These are phyloP conservation scores for Limnanthes douglasii DNA, from an alignment of 345 rosid genomes.

Conservation along the genomic window DNA sequence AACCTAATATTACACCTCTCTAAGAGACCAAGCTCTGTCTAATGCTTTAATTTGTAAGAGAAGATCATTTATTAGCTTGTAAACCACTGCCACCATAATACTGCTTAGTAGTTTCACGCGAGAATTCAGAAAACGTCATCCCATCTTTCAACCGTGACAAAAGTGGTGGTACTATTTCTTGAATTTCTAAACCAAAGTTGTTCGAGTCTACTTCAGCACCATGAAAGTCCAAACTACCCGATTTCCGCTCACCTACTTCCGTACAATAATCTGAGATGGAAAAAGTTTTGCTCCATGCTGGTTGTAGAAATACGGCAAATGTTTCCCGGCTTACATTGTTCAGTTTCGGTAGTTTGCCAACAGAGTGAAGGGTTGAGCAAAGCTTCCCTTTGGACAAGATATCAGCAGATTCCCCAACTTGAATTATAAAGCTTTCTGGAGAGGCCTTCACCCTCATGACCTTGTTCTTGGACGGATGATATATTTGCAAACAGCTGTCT, in stretches of 20 bases:
- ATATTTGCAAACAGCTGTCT: conserved; percentile 39
- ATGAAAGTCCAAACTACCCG: conserved; percentile 5
- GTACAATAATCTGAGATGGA: conserved; percentile 23
- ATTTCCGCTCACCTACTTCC: too few relatives aligned
- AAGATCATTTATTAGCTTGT: conserved; percentile 40
- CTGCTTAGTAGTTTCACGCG: conserved; percentile 71
- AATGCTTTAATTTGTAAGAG: too few relatives aligned
- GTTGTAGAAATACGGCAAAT: conserved; percentile 71
- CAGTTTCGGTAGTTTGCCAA: conserved; percentile 35
- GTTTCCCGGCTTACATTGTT: conserved; percentile 61
- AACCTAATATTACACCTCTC: too few relatives aligned
- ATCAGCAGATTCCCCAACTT: conserved; percentile 84
- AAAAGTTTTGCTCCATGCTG: conserved; percentile 68
- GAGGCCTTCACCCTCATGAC: conserved; percentile 54
- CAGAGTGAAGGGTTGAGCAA: conserved; percentile 66
- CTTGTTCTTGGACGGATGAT: conserved; percentile 37
- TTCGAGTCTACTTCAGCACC: conserved; percentile 8
- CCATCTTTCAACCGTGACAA: conserved; percentile 62
- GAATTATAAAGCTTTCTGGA: conserved; percentile 61
- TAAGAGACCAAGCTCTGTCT: too few relatives aligned
- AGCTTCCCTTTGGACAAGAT: conserved; percentile 65
- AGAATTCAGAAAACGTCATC: conserved; percentile 82
- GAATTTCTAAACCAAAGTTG: conserved; percentile 14
- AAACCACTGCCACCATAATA: conserved; percentile 79
- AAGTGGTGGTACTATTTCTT: conserved; percentile 49